A percentile compares a stretch with the other conserved stretches of the same genome.
These are phyloP conservation scores for Fusarium drepaniforme DNA, from an alignment of 2,329 filamentous ascomycete genomes.

Conservation along the genomic window DNA sequence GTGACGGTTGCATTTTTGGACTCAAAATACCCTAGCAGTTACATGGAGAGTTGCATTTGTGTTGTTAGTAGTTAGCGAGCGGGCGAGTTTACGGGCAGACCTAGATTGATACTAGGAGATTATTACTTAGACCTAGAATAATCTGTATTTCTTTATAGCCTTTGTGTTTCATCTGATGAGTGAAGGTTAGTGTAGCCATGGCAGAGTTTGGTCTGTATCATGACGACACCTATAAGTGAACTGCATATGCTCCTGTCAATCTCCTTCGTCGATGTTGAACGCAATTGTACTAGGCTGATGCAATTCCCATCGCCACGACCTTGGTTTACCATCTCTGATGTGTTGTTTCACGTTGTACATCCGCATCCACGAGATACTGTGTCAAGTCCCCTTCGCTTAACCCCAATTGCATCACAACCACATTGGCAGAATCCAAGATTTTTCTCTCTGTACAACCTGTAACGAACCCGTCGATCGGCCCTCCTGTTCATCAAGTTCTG, in stretches of 20 bases:
- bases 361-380: slow-evolving; percentile 25
- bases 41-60: slow-evolving; percentile 28
- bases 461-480: slow-evolving; percentile 24
- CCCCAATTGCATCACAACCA: slow-evolving; percentile 27
- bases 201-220: neutral
- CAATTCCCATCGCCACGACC: neutral
- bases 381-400: slow-evolving; percentile 14
- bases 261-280: neutral
- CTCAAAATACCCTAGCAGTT: slow-evolving; percentile 39
- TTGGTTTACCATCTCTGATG: neutral
- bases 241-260: neutral
- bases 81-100: slow-evolving; percentile 9
- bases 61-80: slow-evolving; percentile 28
- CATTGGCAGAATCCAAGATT: slow-evolving; percentile 4
- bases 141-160: slow-evolving; percentile 1
- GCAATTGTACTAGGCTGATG: neutral
- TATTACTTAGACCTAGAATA: slow-evolving; percentile 11
- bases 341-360: slow-evolving; percentile 12
- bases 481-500: slow-evolving; percentile 21
- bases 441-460: slow-evolving; percentile 9
- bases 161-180: neutral
- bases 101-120: slow-evolving; percentile 28
- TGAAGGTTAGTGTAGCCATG: neutral
- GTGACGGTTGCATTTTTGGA: slow-evolving; percentile 23
- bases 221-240: neutral